Base-by-base conservation (phyloP, 2,329 filamentous ascomycete genomes). In the Parascedosporium putredinis region DNA sequence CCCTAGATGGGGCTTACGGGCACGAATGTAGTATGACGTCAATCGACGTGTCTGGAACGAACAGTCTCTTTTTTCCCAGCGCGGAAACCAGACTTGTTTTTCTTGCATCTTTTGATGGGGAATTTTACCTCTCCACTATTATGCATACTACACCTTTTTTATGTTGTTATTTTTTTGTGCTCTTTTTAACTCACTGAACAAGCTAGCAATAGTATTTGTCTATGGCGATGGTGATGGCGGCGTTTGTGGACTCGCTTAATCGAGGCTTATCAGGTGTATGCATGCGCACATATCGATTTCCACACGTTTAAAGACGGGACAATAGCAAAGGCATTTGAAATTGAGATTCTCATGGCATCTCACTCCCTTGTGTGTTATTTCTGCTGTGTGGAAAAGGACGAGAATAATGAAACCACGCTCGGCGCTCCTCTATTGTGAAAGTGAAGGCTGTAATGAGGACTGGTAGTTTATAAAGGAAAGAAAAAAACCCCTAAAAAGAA, bases 241-340 rank as follows among this genome's bases (percentile, higher is more conserved):
- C 46, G 29, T 47, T 40, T 47, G 31, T 27, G 45, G 45, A 47
- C 45, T 22, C 45, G 24, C 31, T 38, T 20, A 40, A 18, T n/a
- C 31, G n/a, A 44, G 9, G 24, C 7, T 23, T 14, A 24, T 23
- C 4, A 3, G 45, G 45, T 36, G 31, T 36, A 47, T 38, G 22
- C 31, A 36, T 38, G 6, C 12, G 42, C 31, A 38, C 45, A 47
- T 12, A 36, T 36, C 31, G 23, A 24, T 31, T 38, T 18, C 31
- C 45, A 24, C 22, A 38, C 18, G 29, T 36, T 23, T 38, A 22
- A 47, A 45, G 42, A 14, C 49, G 18, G 33, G 16, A 9, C n/a
- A n/a, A n/a, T n/a, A n/a, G n/a, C n/a, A 31, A 31, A 31, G 6
- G 27, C 27, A 31, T 6, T 31, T 31, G 12, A 31, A 31, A 6